phyloP scores from a whole-genome alignment of 176 grass and related monocot species.

The Oryza meyeriana region DNA sequence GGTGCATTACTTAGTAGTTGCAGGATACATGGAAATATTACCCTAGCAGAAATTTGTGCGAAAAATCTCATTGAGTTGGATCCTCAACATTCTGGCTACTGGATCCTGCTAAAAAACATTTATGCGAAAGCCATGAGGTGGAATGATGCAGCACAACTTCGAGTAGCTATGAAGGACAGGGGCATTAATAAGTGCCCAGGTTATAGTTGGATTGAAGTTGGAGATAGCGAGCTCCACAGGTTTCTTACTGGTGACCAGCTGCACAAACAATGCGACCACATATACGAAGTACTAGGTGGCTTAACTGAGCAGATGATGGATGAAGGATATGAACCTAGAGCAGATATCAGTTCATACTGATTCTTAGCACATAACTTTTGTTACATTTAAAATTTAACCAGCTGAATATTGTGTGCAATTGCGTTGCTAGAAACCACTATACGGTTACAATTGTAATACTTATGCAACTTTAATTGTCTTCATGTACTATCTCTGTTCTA shows the following conservation, averaged over 20 bases:
- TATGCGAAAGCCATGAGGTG: constrained; percentile 53
- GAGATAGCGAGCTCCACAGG: constrained; percentile 36
- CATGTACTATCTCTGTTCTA: too few species aligned
- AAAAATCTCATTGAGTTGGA: constrained; percentile 51
- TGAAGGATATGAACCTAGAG: constrained; percentile 38
- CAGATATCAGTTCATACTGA: constrained; percentile 10
- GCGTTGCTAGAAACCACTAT: too few species aligned
- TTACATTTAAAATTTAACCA: background rate
- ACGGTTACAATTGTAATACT: too few species aligned
- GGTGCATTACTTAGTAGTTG: constrained; percentile 52
- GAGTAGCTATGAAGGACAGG: constrained; percentile 43
- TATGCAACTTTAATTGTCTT: too few species aligned
- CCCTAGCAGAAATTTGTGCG: constrained; percentile 47
- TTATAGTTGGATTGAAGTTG: constrained; percentile 51
- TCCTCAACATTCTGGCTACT: constrained; percentile 52
- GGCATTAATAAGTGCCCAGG: constrained; percentile 54
- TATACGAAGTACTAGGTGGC: constrained; percentile 37
- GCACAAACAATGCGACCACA: constrained; percentile 27
- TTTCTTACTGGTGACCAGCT: constrained; percentile 44
- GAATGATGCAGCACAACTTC: constrained; percentile 46
- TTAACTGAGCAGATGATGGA: constrained; percentile 40
- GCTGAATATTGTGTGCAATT: too few species aligned
- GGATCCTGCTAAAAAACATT: constrained; percentile 50
- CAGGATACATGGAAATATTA: constrained; percentile 51
- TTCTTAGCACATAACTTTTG: background rate